Evolutionary conservation across 2,329 filamentous ascomycete species (phyloP).

Genomic region (Trichoderma sp.): DNA sequence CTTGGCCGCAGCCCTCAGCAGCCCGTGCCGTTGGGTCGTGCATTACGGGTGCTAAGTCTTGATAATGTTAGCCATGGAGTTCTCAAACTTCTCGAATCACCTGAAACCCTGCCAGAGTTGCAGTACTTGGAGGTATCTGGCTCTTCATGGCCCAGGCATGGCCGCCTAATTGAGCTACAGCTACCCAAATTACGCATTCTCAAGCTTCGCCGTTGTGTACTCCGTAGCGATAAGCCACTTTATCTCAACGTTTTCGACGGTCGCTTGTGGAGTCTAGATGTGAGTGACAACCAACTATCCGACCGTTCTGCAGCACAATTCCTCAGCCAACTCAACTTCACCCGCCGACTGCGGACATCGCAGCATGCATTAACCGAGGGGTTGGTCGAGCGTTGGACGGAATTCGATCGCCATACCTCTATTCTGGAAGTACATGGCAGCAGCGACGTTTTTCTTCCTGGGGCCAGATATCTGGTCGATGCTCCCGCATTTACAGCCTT

Average conservation of each 20-base stretch:
- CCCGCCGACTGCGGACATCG: neutral
- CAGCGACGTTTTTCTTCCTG: constrained; percentile 46
- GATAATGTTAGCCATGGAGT: constrained; percentile 41
- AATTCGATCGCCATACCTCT: neutral
- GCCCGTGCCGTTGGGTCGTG: neutral
- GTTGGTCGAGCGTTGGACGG: neutral
- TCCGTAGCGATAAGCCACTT: constrained; percentile 40
- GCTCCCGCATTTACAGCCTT: constrained; percentile 38
- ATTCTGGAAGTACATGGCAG: neutral
- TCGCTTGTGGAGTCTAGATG: constrained; percentile 57
- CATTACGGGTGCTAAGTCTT: constrained; percentile 45
- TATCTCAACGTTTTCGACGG: constrained; percentile 34
- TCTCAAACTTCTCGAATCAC: constrained; percentile 24
- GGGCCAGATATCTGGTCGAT: constrained; percentile 49
- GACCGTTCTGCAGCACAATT: constrained; percentile 40
- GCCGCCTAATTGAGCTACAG: constrained; percentile 28
- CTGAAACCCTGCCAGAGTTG: constrained; percentile 38
- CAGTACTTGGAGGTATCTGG: constrained; percentile 55
- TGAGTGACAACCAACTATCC: constrained; percentile 51
- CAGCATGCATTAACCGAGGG: neutral
- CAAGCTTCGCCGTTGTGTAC: constrained; percentile 47
- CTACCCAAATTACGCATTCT: constrained; percentile 51
- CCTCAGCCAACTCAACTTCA: neutral
- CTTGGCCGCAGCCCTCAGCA: constrained; percentile 29
- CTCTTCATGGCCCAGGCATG: constrained; percentile 45